Percentiles rank a stretch among this genome's conserved stretches.
Conservation (phyloP, 768 basidiomycete genomes). For the Tricholoma flavovirens region DNA sequence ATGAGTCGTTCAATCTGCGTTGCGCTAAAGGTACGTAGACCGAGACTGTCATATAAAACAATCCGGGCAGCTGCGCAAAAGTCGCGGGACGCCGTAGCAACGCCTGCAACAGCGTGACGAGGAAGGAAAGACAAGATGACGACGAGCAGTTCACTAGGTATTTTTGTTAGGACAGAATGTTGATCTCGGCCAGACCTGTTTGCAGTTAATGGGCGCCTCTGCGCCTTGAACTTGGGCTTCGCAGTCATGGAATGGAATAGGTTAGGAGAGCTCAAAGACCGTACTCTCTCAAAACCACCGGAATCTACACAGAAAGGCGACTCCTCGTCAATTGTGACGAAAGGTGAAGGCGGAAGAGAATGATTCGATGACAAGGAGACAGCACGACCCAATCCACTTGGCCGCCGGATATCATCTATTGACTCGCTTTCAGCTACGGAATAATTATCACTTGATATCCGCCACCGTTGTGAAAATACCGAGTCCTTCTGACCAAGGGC, state of each 20-base stretch:
- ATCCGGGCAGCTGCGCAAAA: conserved; percentile 29
- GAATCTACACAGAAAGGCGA: conserved; percentile 12
- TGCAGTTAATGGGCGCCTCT: conserved; percentile 7
- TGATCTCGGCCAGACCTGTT: conserved; percentile 1
- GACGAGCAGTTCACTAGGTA: conserved; percentile 30
- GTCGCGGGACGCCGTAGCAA: conserved; percentile 27
- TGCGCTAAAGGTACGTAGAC: conserved; percentile 26
- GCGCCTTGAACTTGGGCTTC: conserved; percentile 16
- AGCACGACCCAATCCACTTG: conserved; percentile 39
- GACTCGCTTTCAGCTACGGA: conserved; percentile 16
- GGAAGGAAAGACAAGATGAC: conserved; percentile 32
- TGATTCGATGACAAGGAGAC: conserved; percentile 30
- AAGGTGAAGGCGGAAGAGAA: conserved; percentile 33
- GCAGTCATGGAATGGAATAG: conserved; percentile 22
- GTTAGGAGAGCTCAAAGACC: conserved; percentile 35
- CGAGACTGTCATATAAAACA: conserved; percentile 29
- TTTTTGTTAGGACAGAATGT: conserved; percentile 4
- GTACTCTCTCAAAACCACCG: conserved; percentile 15
- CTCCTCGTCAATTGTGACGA: conserved; percentile 16
- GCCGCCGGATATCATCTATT: conserved; percentile 38
- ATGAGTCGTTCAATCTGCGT: conserved; percentile 30
- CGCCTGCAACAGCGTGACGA: conserved; percentile 20
- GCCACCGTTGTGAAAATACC: conserved; percentile 7
- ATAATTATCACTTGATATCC: conserved; percentile 5
- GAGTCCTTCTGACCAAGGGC: neutral